Conservation (phyloP, 1,284 basidiomycete species). For the Leccinum pachyderme region DNA sequence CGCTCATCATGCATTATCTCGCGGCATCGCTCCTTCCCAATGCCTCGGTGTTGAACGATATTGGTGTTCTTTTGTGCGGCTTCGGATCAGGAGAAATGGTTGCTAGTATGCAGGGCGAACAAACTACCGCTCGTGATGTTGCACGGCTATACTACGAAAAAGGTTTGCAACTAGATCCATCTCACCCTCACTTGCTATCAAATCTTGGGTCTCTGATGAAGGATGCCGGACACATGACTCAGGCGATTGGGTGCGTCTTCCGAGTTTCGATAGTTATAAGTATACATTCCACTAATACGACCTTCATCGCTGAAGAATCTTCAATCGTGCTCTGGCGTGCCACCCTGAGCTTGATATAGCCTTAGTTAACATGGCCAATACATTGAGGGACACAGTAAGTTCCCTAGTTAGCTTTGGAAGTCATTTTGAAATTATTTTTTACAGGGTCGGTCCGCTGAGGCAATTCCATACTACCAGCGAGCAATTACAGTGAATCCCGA, state of each 20-base stretch:
- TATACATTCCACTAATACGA: slow-evolving; percentile 6
- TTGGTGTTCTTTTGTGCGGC: slow-evolving; percentile 57
- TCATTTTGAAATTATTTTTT: neutral
- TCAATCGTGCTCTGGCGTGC: slow-evolving; percentile 43
- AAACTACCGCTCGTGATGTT: slow-evolving; percentile 36
- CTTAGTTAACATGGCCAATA: slow-evolving; percentile 61
- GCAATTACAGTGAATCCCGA: slow-evolving; percentile 52
- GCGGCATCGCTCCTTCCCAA: slow-evolving; percentile 52
- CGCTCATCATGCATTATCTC: slow-evolving; percentile 57
- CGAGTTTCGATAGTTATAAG: neutral
- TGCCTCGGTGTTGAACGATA: slow-evolving; percentile 59
- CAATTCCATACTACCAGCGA: slow-evolving; percentile 53
- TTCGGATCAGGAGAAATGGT: slow-evolving; percentile 35
- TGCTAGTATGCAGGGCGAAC: slow-evolving; percentile 17
- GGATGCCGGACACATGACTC: slow-evolving; percentile 50
- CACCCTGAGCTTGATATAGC: slow-evolving; percentile 63
- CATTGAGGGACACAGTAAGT: slow-evolving; percentile 50
- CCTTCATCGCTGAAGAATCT: slow-evolving; percentile 13
- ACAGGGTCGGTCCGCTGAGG: slow-evolving; percentile 50
- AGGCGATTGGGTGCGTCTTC: slow-evolving; percentile 47
- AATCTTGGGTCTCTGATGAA: slow-evolving; percentile 62
- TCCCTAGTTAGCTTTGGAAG: neutral
- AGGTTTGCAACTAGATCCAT: slow-evolving; percentile 52
- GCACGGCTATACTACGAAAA: slow-evolving; percentile 55
- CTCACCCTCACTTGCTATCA: slow-evolving; percentile 59